phyloP scores from a whole-genome alignment of 2,329 filamentous ascomycete species.

The Calonectria pseudoturangicola region DNA sequence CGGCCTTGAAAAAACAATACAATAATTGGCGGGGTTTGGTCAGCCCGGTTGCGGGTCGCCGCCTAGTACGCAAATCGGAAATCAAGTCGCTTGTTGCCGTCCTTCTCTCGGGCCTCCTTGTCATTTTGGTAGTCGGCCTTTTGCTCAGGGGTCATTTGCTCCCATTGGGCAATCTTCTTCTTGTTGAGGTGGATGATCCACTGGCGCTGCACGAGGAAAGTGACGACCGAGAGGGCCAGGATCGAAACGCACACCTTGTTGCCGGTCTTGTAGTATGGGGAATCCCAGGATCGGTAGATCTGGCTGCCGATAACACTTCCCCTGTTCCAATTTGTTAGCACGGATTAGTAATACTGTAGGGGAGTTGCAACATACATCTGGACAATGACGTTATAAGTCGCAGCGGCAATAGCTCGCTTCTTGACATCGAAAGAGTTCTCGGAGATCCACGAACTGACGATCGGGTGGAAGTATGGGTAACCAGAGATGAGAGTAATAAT shows the following conservation, averaged over 20 bases:
- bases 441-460: slow-evolving; percentile 70
- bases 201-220: slow-evolving; percentile 70
- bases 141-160: slow-evolving; percentile 66
- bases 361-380: slow-evolving; percentile 58
- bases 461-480: slow-evolving; percentile 75
- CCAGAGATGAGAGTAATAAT: slow-evolving; percentile 72
- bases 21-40: background rate
- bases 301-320: slow-evolving; percentile 66
- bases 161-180: slow-evolving; percentile 68
- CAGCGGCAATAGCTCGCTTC: slow-evolving; percentile 68
- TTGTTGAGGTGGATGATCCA: slow-evolving; percentile 67
- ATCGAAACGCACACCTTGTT: slow-evolving; percentile 75
- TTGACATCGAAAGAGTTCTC: slow-evolving; percentile 70
- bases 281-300: slow-evolving; percentile 71
- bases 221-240: slow-evolving; percentile 66
- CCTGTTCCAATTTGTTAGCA: slow-evolving; percentile 43
- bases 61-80: slow-evolving; percentile 69
- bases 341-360: background rate
- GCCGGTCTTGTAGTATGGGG: slow-evolving; percentile 73
- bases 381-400: slow-evolving; percentile 69
- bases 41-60: background rate
- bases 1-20: slow-evolving; percentile 8
- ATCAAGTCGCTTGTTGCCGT: slow-evolving; percentile 70
- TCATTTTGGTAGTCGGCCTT: slow-evolving; percentile 67
- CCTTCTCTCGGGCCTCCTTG: slow-evolving; percentile 63